These are phyloP conservation scores for Corrigiola litoralis DNA, from an alignment of 179 eudicot species.

Conservation along the genomic window DNA sequence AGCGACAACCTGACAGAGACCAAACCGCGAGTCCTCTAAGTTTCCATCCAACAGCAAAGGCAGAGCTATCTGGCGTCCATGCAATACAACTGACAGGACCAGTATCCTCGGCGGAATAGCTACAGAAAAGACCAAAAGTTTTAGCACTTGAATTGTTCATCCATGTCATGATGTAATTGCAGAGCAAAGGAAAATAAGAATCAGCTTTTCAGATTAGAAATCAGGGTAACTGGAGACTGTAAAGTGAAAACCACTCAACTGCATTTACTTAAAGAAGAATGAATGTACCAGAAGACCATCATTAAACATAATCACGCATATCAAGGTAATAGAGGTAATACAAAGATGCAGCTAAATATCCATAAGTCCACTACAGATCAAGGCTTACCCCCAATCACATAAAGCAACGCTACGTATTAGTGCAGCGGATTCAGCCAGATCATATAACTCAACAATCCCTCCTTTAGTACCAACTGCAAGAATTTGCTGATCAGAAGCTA, in stretches of 20 bases:
- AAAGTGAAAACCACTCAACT: too few relatives aligned
- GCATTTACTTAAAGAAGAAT: too few relatives aligned
- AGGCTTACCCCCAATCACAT: slow-evolving; percentile 96
- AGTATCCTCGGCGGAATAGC: slow-evolving; percentile 88
- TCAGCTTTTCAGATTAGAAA: not conserved
- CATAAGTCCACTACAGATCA: slow-evolving; percentile 2
- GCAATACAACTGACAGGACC: slow-evolving; percentile 89
- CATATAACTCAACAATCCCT: slow-evolving; percentile 80
- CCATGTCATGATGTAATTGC: slow-evolving; percentile 5
- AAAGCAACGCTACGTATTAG: slow-evolving; percentile 78
- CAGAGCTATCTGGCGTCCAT: slow-evolving; percentile 95
- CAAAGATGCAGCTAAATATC: slow-evolving; percentile 3
- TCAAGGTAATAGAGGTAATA: not conserved
- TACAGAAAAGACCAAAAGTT: slow-evolving; percentile 31
- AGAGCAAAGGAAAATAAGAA: not conserved
- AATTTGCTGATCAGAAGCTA: slow-evolving; percentile 80
- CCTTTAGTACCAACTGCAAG: slow-evolving; percentile 91
- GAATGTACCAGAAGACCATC: slow-evolving; percentile 10
- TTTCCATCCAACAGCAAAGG: slow-evolving; percentile 99
- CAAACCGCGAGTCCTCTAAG: slow-evolving; percentile 91
- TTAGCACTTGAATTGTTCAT: not conserved
- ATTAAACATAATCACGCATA: not conserved
- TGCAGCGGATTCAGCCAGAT: slow-evolving; percentile 64
- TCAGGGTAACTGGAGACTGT: too few relatives aligned
- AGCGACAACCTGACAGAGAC: slow-evolving; percentile 98